These are phyloP conservation scores for Talaromyces wortmannii DNA, from an alignment of 495 filamentous ascomycete species.

Conservation along the genomic window DNA sequence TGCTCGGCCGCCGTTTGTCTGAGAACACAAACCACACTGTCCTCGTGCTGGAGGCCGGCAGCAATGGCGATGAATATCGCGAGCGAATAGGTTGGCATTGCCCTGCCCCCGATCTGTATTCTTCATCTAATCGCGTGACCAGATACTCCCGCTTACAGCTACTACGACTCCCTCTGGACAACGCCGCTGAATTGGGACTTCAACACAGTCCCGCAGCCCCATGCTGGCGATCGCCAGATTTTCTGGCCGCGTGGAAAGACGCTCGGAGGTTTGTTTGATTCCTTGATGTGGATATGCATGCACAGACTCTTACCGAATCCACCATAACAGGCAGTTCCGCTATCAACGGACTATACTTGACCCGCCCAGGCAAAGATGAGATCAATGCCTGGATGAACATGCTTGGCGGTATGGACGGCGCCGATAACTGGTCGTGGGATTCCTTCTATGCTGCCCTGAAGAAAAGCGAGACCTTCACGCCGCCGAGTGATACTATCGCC, in stretches of 20 bases:
- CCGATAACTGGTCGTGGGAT: slow-evolving; percentile 26
- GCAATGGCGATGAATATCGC: slow-evolving; percentile 25
- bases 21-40: slow-evolving; percentile 25
- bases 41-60: slow-evolving; percentile 37
- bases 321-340: slow-evolving; percentile 22
- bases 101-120: background rate
- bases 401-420: slow-evolving; percentile 24
- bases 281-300: too few relatives aligned
- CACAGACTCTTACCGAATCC: background rate
- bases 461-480: slow-evolving; percentile 36
- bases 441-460: slow-evolving; percentile 26
- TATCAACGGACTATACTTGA: slow-evolving; percentile 27
- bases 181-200: slow-evolving; percentile 30
- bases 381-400: slow-evolving; percentile 26
- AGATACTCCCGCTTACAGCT: slow-evolving; percentile 28
- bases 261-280: slow-evolving; percentile 23
- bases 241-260: slow-evolving; percentile 28
- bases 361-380: slow-evolving; percentile 23
- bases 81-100: slow-evolving; percentile 19
- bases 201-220: slow-evolving; percentile 23
- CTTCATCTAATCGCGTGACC: background rate
- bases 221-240: slow-evolving; percentile 24
- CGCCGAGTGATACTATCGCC: slow-evolving; percentile 22
- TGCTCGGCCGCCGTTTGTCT: slow-evolving; percentile 15
- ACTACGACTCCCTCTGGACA: slow-evolving; percentile 26